Evolutionary conservation across 108 stramenopile species (phyloP), one percentile per base, ranked within the genome.

Genomic region (Skeletonema menzelii): DNA sequence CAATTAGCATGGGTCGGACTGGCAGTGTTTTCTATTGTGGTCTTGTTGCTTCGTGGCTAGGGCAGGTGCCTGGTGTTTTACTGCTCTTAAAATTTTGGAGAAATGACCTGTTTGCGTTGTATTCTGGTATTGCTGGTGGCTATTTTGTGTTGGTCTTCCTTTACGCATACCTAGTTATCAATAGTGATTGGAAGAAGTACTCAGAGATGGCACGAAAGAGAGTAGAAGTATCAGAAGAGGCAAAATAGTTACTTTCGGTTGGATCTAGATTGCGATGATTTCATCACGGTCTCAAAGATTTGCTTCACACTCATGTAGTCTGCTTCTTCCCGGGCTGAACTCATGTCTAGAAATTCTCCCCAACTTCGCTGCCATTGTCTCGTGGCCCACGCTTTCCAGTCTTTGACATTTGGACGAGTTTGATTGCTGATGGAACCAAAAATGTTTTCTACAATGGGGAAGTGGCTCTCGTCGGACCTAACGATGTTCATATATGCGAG

Each of bases 21-120:
- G 75, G 53, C 6, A 84, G 82, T 46, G 86, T 92, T 0, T 90
- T 95, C 60, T 88, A 82, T 71, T 67, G 76, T 63, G 88, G 94
- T 10, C 79, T 92, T 24, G 65, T 87, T 28, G 94, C 85, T 10
- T 77, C 75, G 13, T 59, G 44, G 12, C 59, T 69, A 13, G 86
- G 73, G 22, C 94, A 95, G 75, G 91, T 95, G 1, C 94, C 91
- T n/a, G 90, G 72, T 19, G 89, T 92, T 2, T 63, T 83, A 59
- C 28, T 95, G 10, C 73, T 80, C 32, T 88, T 86, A 13, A 81
- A 27, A 20, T 92, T 76, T 63, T 91, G 90, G 91, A 63, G 87
- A 47, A 66, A 81, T 26, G 91, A 92, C 67, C 73, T 92, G 49
- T 79, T 79, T 35, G 91, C 87, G 3, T 65, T 92, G 44, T 95